These are phyloP conservation scores for Botrytis hyacinthi DNA, from an alignment of 2,329 filamentous ascomycete species.

Conservation along the genomic window DNA sequence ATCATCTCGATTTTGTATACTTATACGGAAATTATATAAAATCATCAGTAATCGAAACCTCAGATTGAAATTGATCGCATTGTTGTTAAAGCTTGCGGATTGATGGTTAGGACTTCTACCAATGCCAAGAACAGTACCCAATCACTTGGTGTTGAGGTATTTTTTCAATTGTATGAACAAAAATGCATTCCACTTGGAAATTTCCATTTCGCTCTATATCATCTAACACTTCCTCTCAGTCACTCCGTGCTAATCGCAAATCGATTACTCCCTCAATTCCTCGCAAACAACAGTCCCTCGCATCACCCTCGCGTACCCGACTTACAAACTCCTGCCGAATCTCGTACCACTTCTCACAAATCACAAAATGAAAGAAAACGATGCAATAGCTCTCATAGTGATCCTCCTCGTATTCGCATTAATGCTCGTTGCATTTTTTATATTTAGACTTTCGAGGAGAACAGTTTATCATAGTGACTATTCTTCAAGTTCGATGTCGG, in stretches of 20 bases:
- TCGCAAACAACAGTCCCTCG: neutral
- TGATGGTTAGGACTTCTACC: neutral
- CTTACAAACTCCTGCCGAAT: neutral
- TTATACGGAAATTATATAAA: neutral
- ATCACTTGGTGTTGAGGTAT: neutral
- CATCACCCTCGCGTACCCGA: neutral
- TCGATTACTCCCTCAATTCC: neutral
- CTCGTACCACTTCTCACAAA: neutral
- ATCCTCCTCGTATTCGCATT: slow-evolving; percentile 7
- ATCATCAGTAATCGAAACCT: neutral
- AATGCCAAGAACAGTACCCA: neutral
- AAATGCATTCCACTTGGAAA: slow-evolving; percentile 6
- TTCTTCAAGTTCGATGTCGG: neutral
- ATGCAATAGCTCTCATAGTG: slow-evolving; percentile 9
- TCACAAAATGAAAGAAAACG: slow-evolving; percentile 2
- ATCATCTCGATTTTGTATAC: neutral
- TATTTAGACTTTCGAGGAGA: neutral
- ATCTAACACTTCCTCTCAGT: neutral
- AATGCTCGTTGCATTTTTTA: neutral
- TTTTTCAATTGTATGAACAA: neutral
- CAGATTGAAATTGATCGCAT: neutral
- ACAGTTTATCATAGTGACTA: neutral
- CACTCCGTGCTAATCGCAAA: too few species aligned
- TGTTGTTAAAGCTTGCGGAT: neutral
- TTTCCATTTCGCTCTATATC: neutral